phyloP scores from a whole-genome alignment of 2,329 filamentous ascomycete genomes.

The Lomentospora prolificans region DNA sequence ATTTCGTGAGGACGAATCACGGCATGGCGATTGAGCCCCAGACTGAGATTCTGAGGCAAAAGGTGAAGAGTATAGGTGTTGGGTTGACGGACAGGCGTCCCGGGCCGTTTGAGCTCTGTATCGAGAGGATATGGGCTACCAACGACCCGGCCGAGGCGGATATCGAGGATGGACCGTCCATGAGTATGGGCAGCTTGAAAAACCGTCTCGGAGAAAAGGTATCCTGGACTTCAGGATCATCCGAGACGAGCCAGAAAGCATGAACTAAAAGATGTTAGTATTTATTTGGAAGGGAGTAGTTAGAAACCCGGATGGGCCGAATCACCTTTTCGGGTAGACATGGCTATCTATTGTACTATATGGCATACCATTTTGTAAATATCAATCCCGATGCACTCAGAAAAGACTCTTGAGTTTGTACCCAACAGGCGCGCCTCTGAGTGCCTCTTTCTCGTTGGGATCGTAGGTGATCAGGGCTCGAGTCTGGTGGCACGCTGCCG shows the following conservation, averaged over 20 bases:
- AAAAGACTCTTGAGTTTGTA: too few relatives aligned
- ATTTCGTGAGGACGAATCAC: slow-evolving; percentile 92
- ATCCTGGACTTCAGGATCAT: slow-evolving; percentile 10
- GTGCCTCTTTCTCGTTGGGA: too few relatives aligned
- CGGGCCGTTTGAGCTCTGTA: slow-evolving; percentile 77
- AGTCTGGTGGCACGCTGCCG: too few relatives aligned
- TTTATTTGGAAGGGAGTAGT: too few relatives aligned
- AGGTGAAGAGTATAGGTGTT: slow-evolving; percentile 76
- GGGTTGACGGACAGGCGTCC: slow-evolving; percentile 82
- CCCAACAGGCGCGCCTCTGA: too few relatives aligned
- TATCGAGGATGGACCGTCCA: background rate
- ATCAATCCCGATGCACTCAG: too few relatives aligned
- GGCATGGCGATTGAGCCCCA: slow-evolving; percentile 90
- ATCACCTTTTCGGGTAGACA: too few relatives aligned
- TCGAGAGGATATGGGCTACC: slow-evolving; percentile 85
- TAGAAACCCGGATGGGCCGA: too few relatives aligned
- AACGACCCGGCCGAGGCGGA: slow-evolving; percentile 36
- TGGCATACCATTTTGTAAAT: too few relatives aligned
- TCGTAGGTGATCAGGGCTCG: too few relatives aligned
- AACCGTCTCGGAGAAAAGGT: slow-evolving; percentile 11
- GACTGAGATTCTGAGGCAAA: slow-evolving; percentile 76
- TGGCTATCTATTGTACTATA: too few relatives aligned
- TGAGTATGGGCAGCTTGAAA: slow-evolving; percentile 10
- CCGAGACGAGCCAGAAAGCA: background rate
- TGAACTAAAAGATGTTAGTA: too few relatives aligned